Percentiles rank a stretch among this genome's conserved stretches.
Conservation (phyloP, 2,329 filamentous ascomycete genomes). For the Stagonosporopsis chrysanthemi region DNA sequence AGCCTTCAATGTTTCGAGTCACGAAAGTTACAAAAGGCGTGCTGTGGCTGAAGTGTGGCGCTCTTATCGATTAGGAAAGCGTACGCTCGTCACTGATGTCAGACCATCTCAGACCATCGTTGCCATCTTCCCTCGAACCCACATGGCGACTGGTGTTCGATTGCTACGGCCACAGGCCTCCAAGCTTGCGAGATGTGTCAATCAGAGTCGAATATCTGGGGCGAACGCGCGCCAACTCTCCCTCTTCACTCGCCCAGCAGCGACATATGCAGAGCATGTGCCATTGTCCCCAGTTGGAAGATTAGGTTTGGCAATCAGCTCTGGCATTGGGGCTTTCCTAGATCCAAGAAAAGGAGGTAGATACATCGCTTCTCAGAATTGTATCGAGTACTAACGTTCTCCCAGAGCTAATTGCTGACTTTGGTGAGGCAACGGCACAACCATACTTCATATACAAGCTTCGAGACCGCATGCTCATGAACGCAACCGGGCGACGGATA, state of each 20-base stretch:
- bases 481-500: conserved; percentile 86
- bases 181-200: neutral
- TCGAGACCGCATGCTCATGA: conserved; percentile 86
- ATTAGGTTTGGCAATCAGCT: conserved; percentile 70
- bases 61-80: conserved; percentile 28
- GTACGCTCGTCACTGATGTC: conserved; percentile 16
- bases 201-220: neutral
- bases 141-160: conserved; percentile 27
- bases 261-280: conserved; percentile 91
- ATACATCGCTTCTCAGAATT: neutral
- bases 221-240: conserved; percentile 68
- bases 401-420: conserved; percentile 86
- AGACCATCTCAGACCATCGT: conserved; percentile 18
- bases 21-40: conserved; percentile 16
- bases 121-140: neutral
- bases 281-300: conserved; percentile 83
- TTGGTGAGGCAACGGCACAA: conserved; percentile 93
- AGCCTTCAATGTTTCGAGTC: conserved; percentile 1
- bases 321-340: conserved; percentile 66
- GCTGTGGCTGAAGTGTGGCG: conserved; percentile 33
- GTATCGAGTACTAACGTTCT: neutral
- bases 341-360: conserved; percentile 81
- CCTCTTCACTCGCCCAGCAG: conserved; percentile 80
- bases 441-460: conserved; percentile 95
- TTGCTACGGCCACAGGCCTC: conserved; percentile 16